Base-by-base conservation (phyloP, 805 yeast genomes). In the Schwanniomyces vanrijiae region DNA sequence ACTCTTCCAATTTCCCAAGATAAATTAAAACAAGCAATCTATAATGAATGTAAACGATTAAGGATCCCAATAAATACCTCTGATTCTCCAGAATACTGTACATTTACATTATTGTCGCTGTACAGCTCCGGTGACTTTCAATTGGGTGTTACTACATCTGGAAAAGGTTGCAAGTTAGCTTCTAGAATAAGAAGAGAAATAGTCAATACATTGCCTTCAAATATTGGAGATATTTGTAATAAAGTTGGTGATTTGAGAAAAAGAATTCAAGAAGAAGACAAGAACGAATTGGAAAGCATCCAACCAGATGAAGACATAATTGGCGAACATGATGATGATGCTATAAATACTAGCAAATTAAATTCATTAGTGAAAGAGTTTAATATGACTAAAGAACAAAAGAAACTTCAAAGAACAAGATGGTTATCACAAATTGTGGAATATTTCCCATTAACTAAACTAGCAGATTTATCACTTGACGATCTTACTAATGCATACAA, bases 361-460 rank as follows among this genome's bases (percentile, higher is more conserved):
- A 89, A 89, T 64, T 59, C 74, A 24, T 74, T 88, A 38, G 82
- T 86, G 5, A 68, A 76, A 19, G 90, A 85, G 54, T 80, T 81
- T 54, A 72, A 75, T 47, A 77, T 76, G 77, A 69, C 78, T 7
- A 76, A 71, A 47, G 75, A 77, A 45, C 77, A 80, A 45, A 71
- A 72, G 51, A 81, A 77, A 50, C 60, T 73, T 29, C 83, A 83
- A 57, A 74, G 94, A 55, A 75, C 89, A 22, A 76, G 95, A 58
- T 92, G 96, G 95, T 69, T 91, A 45, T 80, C 90, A 2, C 97
- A 91, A 60, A 80, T 90, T 44, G 92, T 92, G 43, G 97, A 91
- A 58, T 91, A 92, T 63, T 91, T 81, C 58, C 98, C 98, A 2
- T 71, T 91, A 38, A 68, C 72, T 6, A 77, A 80, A 55, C 73